Base-by-base conservation (phyloP, 306 rosid genomes). In the Spatholobus suberectus region DNA sequence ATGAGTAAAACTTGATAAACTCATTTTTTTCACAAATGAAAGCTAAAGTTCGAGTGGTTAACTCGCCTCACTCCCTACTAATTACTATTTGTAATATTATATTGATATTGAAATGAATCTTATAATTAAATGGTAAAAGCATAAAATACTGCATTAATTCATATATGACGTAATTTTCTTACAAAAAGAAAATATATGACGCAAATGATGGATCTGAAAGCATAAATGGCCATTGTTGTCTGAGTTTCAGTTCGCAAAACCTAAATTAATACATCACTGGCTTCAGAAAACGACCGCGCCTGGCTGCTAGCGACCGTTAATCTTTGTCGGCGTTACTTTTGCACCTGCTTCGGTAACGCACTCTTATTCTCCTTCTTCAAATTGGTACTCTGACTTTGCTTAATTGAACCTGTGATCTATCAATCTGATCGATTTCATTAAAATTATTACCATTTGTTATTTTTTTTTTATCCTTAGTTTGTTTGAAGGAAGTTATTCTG, bases 301-400 rank as follows among this genome's bases (percentile, higher is more conserved):
- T 0, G 43, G 43, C 43, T 38, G 43, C 43, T 38, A 49, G 18
- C 43, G 4, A 58, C 78, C 24, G 11, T 70, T 70, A 59, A 5
- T 62, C 79, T 59, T 81, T 65, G 20, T 73, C 74, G 61, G 1
- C 67, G 54, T 44, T 32, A 20, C 21, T 81, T 21, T 44, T 21
- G 9, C 44, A 32, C 9, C 44, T 47, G 24, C 20, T 73, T 5
- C 4, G 68, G 79, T 81, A 73, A n/a, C 18, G 0, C 37, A 34
- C 32, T 52, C 13, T 41, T 44, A 13, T 15, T 46, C 34, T 41
- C 43, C 65, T 46, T 73, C 78, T 59, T 46, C 52, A 5, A 40
- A 38, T 69, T 69, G 3, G 9, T 2, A 5, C 8, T 57, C 32
- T 1, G 20, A 14, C 2, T 61, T 73, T 63, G 20, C 52, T 49